Evolutionary conservation across 2,329 filamentous ascomycete genomes (phyloP), one percentile per base, ranked within the genome.

Genomic region (Colletotrichum aenigma): DNA sequence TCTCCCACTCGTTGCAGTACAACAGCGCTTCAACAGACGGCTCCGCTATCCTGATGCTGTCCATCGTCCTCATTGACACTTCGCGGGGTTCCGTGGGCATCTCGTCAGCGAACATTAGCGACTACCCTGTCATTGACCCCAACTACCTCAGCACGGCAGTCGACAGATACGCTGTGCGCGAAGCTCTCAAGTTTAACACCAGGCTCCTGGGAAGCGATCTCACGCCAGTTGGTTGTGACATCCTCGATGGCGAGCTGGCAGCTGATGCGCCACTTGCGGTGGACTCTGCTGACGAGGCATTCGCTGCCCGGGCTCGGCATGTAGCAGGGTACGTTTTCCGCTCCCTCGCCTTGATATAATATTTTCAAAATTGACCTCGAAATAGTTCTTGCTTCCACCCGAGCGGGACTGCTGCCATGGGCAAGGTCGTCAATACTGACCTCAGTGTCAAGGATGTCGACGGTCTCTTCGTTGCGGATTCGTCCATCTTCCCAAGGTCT

Each of bases 391-490:
- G 70, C 64, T 83, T 79, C 26, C 81, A 82, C 65, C 78, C 79
- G 3, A 79, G 78, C 34, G 82, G 82, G 4, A 80, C 79, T 9
- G 80, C 79, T 4, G 71, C 81, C 2, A 82, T 84, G 81, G 84
- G 85, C 43, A 85, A 84, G 24, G 66, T 74, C 6, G 56, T 74
- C 32, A 83, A 86, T 61, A 76, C 78, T 0, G 79, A 83, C n/a
- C 78, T 86, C 48, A 79, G 79, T 16, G 85, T 87, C 15, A 83
- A 84, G 43, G 84, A 85, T 0, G 81, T 85, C 4, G 76, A 78
- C 3, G 80, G 80, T 15, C 78, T 87, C 21, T 82, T 83, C 16
- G 80, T 87, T 7, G 82, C 84, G 0, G 85, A 87, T 76, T 83
- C 84, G 4, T 73, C 16, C 36, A 30, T 73, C 36, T 68, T 73